These are phyloP conservation scores for Capronia americana DNA, from an alignment of 2,329 filamentous ascomycete genomes.

Conservation along the genomic window DNA sequence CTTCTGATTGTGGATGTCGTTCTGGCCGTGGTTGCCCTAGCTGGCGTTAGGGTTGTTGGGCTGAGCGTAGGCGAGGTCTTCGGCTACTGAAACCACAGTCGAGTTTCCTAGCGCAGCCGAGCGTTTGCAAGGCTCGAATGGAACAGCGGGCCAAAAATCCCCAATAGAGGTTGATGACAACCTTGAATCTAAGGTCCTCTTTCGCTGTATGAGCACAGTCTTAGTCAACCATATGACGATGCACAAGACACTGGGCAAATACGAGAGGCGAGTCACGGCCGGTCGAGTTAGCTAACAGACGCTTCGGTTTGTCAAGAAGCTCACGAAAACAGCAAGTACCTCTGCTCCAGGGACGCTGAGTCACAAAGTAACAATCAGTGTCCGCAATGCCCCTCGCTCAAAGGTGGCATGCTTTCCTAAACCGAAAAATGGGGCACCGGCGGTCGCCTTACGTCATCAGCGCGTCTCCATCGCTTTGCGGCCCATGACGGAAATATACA, in stretches of 20 bases:
- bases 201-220: not conserved
- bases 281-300: not conserved
- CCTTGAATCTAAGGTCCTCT: constrained; percentile 13
- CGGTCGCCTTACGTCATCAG: constrained; percentile 18
- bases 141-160: not conserved
- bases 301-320: constrained; percentile 8
- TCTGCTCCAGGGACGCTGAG: constrained; percentile 9
- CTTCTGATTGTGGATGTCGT: constrained; percentile 80
- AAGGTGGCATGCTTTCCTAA: constrained; percentile 12
- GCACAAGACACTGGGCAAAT: not conserved
- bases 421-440: constrained; percentile 7
- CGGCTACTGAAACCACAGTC: constrained; percentile 67
- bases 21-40: constrained; percentile 70
- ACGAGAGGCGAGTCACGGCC: not conserved
- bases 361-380: constrained; percentile 7
- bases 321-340: constrained; percentile 9
- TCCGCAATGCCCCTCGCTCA: not conserved
- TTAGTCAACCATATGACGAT: not conserved
- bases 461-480: constrained; percentile 4
- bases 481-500: constrained; percentile 2
- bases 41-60: constrained; percentile 76
- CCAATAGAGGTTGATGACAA: not conserved
- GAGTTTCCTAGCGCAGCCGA: not conserved
- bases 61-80: constrained; percentile 85
- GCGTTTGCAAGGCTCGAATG: constrained; percentile 8